Conservation (phyloP, 306 rosid genomes). For the Gillenia trifoliata region DNA sequence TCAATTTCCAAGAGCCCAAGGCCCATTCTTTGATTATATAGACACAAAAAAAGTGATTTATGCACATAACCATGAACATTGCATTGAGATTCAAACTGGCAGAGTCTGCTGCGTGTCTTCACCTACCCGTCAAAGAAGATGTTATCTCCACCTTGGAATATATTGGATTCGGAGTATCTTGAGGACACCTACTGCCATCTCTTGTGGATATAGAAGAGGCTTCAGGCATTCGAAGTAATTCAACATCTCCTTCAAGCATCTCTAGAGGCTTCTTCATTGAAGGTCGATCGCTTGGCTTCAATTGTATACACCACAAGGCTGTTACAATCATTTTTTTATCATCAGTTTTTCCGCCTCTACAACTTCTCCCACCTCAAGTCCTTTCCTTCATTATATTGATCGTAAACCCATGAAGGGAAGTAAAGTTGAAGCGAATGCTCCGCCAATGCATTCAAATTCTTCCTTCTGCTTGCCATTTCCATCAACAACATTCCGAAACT, state of each 20-base stretch:
- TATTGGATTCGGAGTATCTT: neutral
- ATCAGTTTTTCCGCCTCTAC: neutral
- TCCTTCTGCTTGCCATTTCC: slow-evolving; percentile 1
- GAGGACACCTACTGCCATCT: neutral
- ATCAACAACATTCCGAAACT: neutral
- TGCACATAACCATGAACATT: too few relatives aligned
- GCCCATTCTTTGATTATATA: too few relatives aligned
- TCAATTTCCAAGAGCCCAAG: too few relatives aligned
- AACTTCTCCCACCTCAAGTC: neutral
- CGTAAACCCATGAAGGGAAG: slow-evolving; percentile 12
- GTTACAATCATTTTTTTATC: neutral
- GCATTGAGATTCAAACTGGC: neutral
- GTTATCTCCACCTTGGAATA: neutral
- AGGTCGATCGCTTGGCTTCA: slow-evolving; percentile 8
- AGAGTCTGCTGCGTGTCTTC: neutral
- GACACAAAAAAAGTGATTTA: too few relatives aligned
- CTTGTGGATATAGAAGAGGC: neutral
- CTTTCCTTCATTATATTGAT: neutral
- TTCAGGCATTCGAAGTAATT: neutral
- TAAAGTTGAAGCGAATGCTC: slow-evolving; percentile 4
- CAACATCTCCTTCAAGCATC: neutral
- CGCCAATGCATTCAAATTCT: neutral
- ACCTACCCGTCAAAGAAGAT: neutral
- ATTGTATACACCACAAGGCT: neutral
- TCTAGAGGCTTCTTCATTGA: neutral